Percentiles rank a stretch among this genome's conserved stretches.
These are phyloP conservation scores for Colletotrichum magnum DNA, from an alignment of 2,329 filamentous ascomycete species.

Conservation along the genomic window DNA sequence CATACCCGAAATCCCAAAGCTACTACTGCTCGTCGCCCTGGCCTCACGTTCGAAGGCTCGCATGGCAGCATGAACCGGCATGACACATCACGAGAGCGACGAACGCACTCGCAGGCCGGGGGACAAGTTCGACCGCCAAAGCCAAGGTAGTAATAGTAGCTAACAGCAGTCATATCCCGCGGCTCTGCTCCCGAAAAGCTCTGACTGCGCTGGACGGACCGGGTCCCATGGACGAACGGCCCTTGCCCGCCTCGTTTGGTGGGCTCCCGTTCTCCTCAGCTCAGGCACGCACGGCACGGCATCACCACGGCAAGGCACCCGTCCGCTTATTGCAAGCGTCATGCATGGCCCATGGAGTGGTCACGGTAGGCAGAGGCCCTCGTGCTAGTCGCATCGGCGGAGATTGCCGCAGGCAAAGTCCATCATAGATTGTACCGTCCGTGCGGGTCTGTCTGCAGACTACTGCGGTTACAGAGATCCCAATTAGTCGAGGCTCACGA, in stretches of 20 bases:
- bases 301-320: conserved; percentile 21
- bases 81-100: conserved; percentile 21
- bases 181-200: conserved; percentile 39
- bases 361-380: conserved; percentile 9
- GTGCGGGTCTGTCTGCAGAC: conserved; percentile 20
- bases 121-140: conserved; percentile 8
- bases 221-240: conserved; percentile 29
- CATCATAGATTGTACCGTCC: conserved; percentile 30
- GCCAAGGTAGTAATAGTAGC: conserved; percentile 1
- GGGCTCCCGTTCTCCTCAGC: conserved; percentile 27
- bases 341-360: conserved; percentile 27
- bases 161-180: conserved; percentile 22
- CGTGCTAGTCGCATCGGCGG: conserved; percentile 30
- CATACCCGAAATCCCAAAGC: background rate
- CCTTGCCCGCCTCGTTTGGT: conserved; percentile 6
- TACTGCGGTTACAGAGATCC: conserved; percentile 27
- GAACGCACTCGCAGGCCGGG: conserved; percentile 1
- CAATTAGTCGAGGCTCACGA: conserved; percentile 30
- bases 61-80: conserved; percentile 25
- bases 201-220: conserved; percentile 17
- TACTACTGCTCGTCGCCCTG: conserved; percentile 31
- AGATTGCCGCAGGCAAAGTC: conserved; percentile 37
- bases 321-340: conserved; percentile 30
- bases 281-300: conserved; percentile 28
- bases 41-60: conserved; percentile 31